Base-by-base conservation (phyloP, 2,329 filamentous ascomycete species). In the Sarocladiaceae sp. region DNA sequence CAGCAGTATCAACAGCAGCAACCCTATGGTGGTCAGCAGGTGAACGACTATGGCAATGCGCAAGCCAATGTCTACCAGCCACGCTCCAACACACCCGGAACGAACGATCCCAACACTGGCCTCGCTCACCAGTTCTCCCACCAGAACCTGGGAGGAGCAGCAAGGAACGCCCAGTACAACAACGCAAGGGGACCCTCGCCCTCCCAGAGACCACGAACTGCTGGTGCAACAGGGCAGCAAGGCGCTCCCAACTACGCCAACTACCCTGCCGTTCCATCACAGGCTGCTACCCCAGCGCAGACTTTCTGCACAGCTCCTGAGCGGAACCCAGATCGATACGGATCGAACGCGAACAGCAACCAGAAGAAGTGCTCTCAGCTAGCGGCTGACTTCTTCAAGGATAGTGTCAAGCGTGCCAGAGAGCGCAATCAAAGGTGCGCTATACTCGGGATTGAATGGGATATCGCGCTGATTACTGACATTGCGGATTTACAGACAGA, bases 91-190 rank as follows among this genome's bases (percentile, higher is more conserved):
- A 78, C 81, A 3, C 80, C 82, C 4, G 80, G 78, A 54, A 73
- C 81, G 66, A 90, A 89, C 63, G 91, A 97, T 65, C 88, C 87
- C 60, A 95, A 93, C 61, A 94, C 90, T 62, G 92, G 91, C 26
- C 80, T 97, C 42, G 91, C 92, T 55, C 90, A 97, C 67, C 94
- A 99, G 69, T 96, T 97, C 70, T 95, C 93, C 54, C 91, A 97
- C 71, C 93, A 97, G 76, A 96, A 97, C 69, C 80, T 97, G 36
- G 87, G 88, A 55, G 83, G 83, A 40, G 84, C 82, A 39, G 33
- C 84, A 55, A 82, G 90, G 59, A 79, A 79, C 26, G 84, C 83
- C 55, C 83, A 84, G 47, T 92, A 91, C 65, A 82, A 91, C 65
- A 82, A 77, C 58, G 78, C 82, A 54, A 82, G 90, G 42, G 79